A percentile compares a stretch with the other conserved stretches of the same genome.
These are phyloP conservation scores for Pythium pyrilobum DNA, from an alignment of 352 stramenopile species.

Conservation along the genomic window DNA sequence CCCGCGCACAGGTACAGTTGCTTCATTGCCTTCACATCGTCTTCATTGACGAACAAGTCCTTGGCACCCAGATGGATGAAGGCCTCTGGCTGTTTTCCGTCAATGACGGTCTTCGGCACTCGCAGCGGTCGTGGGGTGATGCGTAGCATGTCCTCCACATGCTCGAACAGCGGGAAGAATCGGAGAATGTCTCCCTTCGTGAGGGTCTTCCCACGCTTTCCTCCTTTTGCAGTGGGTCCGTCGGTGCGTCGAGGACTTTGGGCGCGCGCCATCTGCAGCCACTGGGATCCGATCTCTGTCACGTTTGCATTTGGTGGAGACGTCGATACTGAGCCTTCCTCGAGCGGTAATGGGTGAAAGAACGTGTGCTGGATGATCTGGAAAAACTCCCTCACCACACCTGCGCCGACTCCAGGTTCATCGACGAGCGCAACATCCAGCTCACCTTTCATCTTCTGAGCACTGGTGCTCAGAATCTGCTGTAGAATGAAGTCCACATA, in stretches of 20 bases:
- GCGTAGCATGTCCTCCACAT: conserved; percentile 27
- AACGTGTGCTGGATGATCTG: conserved; percentile 64
- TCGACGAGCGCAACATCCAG: conserved; percentile 64
- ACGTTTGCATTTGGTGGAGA: conserved; percentile 26
- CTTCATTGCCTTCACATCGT: conserved; percentile 33
- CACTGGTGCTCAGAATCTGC: conserved; percentile 49
- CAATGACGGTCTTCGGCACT: conserved; percentile 27
- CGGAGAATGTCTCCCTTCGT: conserved; percentile 22
- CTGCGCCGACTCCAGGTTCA: conserved; percentile 55
- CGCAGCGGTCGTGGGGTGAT: conserved; percentile 26
- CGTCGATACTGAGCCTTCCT: not conserved
- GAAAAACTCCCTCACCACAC: conserved; percentile 70
- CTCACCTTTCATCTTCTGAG: conserved; percentile 47
- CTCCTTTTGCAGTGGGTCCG: not conserved
- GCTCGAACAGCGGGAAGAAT: conserved; percentile 58
- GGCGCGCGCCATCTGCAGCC: conserved; percentile 49
- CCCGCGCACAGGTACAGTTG: conserved; percentile 62
- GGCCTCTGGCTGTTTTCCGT: conserved; percentile 29
- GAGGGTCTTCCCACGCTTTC: not conserved
- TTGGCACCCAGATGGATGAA: conserved; percentile 30
- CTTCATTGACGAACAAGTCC: conserved; percentile 35
- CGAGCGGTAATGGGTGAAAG: conserved; percentile 28
- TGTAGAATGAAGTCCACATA: conserved; percentile 70
- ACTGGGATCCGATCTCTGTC: conserved; percentile 52
- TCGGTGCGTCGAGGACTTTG: conserved; percentile 17